Conservation (phyloP, 2,329 filamentous ascomycete genomes). For the Penicillium rolfsii region DNA sequence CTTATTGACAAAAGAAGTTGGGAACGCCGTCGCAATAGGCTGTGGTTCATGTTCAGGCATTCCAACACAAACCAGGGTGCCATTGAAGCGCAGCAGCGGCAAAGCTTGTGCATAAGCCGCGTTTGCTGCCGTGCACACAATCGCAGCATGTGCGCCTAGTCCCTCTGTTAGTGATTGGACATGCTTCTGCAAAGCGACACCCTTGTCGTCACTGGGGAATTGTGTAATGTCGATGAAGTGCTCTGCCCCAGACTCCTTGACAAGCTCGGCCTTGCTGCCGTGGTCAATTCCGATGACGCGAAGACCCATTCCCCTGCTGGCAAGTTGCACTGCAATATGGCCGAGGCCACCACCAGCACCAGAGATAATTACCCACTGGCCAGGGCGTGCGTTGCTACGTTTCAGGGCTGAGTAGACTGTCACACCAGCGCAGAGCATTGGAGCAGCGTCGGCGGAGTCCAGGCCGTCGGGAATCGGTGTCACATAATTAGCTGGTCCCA, state of each 20-base stretch:
- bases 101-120: constrained; percentile 55
- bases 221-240: constrained; percentile 66
- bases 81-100: constrained; percentile 52
- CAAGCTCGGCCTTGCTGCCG: constrained; percentile 62
- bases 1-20: constrained; percentile 45
- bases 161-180: constrained; percentile 58
- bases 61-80: constrained; percentile 57
- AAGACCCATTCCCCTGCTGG: constrained; percentile 62
- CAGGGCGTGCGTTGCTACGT: constrained; percentile 61
- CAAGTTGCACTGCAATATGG: constrained; percentile 66
- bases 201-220: constrained; percentile 51
- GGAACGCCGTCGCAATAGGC: constrained; percentile 52
- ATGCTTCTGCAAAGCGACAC: constrained; percentile 54
- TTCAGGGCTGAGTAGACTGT: constrained; percentile 69
- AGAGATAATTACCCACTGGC: constrained; percentile 63
- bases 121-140: constrained; percentile 58
- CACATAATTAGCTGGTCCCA: constrained; percentile 68
- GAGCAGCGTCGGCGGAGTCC: constrained; percentile 63
- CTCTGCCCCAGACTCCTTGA: constrained; percentile 65
- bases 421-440: constrained; percentile 69
- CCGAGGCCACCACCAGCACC: constrained; percentile 68
- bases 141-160: constrained; percentile 57
- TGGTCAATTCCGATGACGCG: constrained; percentile 69
- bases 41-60: constrained; percentile 52
- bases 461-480: constrained; percentile 69